Conservation (phyloP, 306 rosid genomes). For the Glycine latifolia region DNA sequence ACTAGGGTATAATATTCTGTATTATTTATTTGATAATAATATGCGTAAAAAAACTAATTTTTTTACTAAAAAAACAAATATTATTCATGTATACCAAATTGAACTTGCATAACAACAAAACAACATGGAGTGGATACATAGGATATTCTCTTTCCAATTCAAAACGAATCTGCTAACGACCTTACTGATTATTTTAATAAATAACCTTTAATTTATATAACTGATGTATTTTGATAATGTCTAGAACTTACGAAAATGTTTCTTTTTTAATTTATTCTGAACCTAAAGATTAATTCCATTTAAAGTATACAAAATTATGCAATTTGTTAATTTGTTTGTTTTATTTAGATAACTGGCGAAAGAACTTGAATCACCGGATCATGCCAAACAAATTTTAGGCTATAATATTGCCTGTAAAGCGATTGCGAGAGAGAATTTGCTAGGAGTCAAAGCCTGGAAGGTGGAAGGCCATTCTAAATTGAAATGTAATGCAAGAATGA, state of each 20-base stretch:
- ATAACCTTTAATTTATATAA: conserved; percentile 13
- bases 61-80: background rate
- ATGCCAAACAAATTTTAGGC: conserved; percentile 5
- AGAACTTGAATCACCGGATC: background rate
- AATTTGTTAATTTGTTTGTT: background rate
- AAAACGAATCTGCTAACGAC: conserved; percentile 15
- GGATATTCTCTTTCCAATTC: conserved; percentile 24
- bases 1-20: background rate
- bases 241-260: background rate
- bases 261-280: background rate
- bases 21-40: conserved; percentile 28
- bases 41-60: conserved; percentile 27
- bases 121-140: conserved; percentile 9
- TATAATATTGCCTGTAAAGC: background rate
- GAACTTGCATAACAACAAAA: background rate
- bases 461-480: conserved; percentile 5
- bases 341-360: background rate
- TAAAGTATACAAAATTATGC: background rate
- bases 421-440: background rate
- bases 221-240: conserved; percentile 10
- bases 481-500: conserved; percentile 33
- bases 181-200: background rate
- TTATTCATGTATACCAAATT: conserved; percentile 22
- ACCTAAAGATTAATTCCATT: background rate
- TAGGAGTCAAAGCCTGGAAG: conserved; percentile 7